Percentiles rank a stretch among this genome's conserved stretches.
phyloP scores from a whole-genome alignment of 306 rosid species.

The Cicer cuneatum region DNA sequence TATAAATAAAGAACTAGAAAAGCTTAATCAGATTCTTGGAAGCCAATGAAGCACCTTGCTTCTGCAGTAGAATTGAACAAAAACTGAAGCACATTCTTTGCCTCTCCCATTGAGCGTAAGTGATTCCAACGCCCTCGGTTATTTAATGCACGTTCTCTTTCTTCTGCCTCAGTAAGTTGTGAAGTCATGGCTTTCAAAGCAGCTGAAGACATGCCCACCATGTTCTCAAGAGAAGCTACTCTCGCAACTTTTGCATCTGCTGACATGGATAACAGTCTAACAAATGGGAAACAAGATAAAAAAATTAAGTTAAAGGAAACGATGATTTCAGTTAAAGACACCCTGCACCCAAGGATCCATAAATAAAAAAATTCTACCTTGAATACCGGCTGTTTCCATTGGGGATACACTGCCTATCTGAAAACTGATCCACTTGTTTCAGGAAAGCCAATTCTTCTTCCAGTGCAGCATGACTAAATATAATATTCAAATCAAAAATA shows the following conservation, averaged over 20 bases:
- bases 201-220: slow-evolving; percentile 71
- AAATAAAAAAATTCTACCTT: slow-evolving; percentile 48
- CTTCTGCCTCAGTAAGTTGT: slow-evolving; percentile 79
- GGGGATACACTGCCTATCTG: slow-evolving; percentile 54
- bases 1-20: slow-evolving; percentile 30
- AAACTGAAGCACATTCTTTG: slow-evolving; percentile 71
- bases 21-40: slow-evolving; percentile 37
- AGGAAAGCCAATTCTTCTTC: slow-evolving; percentile 68
- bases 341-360: slow-evolving; percentile 13
- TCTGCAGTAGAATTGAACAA: slow-evolving; percentile 67
- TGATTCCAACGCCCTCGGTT: slow-evolving; percentile 83
- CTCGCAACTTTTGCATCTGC: slow-evolving; percentile 67
- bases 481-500: slow-evolving; percentile 39
- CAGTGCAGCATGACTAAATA: slow-evolving; percentile 63
- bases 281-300: slow-evolving; percentile 32
- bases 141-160: slow-evolving; percentile 62
- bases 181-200: slow-evolving; percentile 73
- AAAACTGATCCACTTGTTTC: slow-evolving; percentile 61
- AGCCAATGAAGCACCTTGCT: slow-evolving; percentile 63
- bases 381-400: slow-evolving; percentile 57
- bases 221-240: slow-evolving; percentile 77
- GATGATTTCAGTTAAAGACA: slow-evolving; percentile 21
- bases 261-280: slow-evolving; percentile 73
- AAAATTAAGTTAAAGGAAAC: slow-evolving; percentile 33
- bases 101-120: slow-evolving; percentile 81